Evolutionary conservation across 352 stramenopile genomes (phyloP).

Genomic region (Blastocystis sp.): DNA sequence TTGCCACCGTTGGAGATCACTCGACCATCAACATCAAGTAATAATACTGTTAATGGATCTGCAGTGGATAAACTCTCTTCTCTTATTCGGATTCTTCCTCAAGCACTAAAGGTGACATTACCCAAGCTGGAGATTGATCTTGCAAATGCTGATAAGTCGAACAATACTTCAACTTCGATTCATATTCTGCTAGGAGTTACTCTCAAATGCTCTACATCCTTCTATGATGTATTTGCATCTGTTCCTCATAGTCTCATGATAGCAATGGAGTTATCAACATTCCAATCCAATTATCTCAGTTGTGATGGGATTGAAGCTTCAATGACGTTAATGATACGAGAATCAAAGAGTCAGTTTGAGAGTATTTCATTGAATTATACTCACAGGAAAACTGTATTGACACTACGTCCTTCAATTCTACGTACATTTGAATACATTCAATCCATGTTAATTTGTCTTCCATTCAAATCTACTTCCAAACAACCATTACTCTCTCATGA

Average conservation of each 20-base stretch:
- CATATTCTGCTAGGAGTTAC: background rate
- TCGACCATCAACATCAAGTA: background rate
- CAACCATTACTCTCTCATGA: background rate
- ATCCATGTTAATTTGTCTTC: background rate
- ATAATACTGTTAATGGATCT: background rate
- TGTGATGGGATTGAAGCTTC: slow-evolving; percentile 17
- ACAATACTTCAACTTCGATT: background rate
- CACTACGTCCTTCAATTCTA: background rate
- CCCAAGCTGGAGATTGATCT: slow-evolving; percentile 17
- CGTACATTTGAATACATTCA: slow-evolving; percentile 34
- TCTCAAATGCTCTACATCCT: background rate
- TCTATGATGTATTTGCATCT: slow-evolving; percentile 1
- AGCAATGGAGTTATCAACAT: background rate
- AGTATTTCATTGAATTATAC: background rate
- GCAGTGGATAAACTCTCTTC: background rate
- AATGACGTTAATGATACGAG: background rate
- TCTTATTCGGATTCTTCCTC: background rate
- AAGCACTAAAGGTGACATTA: background rate
- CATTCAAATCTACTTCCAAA: background rate
- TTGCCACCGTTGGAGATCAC: background rate
- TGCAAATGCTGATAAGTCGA: slow-evolving; percentile 34
- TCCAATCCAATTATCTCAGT: slow-evolving; percentile 1
- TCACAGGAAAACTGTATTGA: slow-evolving; percentile 7
- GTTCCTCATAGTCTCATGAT: background rate
- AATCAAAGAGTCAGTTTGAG: background rate